Evolutionary conservation across 805 yeast species (phyloP), one percentile per base, ranked within the genome.

Genomic region (Aciculoconidium aculeatum): DNA sequence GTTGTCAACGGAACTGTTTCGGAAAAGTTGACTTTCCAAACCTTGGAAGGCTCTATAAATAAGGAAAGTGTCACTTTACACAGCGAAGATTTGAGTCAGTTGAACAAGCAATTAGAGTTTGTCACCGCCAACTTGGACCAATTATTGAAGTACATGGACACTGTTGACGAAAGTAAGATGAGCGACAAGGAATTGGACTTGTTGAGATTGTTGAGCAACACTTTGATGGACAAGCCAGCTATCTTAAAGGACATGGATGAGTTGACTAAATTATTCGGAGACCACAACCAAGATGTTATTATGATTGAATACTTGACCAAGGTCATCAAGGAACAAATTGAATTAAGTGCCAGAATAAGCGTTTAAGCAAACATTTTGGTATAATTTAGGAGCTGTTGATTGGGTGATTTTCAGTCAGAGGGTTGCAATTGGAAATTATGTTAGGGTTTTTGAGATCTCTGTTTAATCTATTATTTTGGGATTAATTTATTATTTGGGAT

Each of bases 261-360:
- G 28, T 65, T 81, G 45, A 75, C 72, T 49, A 57, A 66, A 40
- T 68, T 77, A 38, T 76, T 84, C 67, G 75, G 74, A 50, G 67
- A 72, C 20, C 87, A 83, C 53, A 66, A 79, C 51, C 86, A 83
- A 55, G 95, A 86, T 47, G 77, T 85, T 23, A 67, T 82, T 37
- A 74, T 85, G 76, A 72, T 86, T 39, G 90, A 83, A 51, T 82
- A 80, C 51, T 69, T 86, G 57, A 80, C 94, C 34, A 76, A 80
- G 42, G 82, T 92, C 32, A 77, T 86, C 45, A 83, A 81, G 62
- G 81, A 86, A 40, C 95, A 86, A 62, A 70, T 84, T 40, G 88
- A 81, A 53, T 67, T 81, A 49, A 75, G 86, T 47, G 77, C 86
- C 27, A 76, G 82, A 53, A 69, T 84, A 47, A 77, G n/a, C n/a